Evolutionary conservation across 148 eudicot species (phyloP).

Genomic region (Agrostemma githago): DNA sequence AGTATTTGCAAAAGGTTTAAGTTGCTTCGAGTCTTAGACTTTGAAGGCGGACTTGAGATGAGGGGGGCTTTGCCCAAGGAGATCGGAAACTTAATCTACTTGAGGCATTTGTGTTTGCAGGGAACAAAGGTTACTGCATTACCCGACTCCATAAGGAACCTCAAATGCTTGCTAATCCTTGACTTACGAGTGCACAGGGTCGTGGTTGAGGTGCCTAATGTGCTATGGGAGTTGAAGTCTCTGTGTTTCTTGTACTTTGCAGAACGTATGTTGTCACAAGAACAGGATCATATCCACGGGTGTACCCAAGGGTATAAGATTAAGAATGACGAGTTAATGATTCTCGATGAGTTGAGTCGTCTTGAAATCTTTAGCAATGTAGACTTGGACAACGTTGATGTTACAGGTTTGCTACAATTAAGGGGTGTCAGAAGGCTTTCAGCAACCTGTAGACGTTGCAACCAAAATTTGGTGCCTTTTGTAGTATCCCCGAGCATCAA

Average conservation of each 20-base stretch:
- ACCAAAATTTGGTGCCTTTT: not conserved
- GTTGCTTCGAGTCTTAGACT: too few relatives aligned
- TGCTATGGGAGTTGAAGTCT: too few relatives aligned
- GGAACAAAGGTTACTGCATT: not conserved
- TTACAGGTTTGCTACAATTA: not conserved
- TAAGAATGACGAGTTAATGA: not conserved
- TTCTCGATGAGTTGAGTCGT: not conserved
- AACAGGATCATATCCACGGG: not conserved
- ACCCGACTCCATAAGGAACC: slow-evolving; percentile 1
- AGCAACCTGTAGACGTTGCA: not conserved
- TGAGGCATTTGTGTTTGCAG: not conserved
- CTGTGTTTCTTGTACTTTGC: too few relatives aligned
- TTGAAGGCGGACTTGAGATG: not conserved
- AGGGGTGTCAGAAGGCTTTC: not conserved
- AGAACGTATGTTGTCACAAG: too few relatives aligned
- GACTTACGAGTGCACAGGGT: too few relatives aligned
- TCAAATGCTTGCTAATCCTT: not conserved
- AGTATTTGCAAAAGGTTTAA: too few relatives aligned
- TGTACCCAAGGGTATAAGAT: not conserved
- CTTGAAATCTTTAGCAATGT: not conserved
- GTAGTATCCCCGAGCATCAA: not conserved
- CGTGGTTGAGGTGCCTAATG: too few relatives aligned
- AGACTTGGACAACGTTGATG: not conserved
- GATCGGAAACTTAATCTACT: not conserved
- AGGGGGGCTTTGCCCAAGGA: not conserved